Base-by-base conservation (phyloP, 805 yeast species). In the Candida peoriensis region DNA sequence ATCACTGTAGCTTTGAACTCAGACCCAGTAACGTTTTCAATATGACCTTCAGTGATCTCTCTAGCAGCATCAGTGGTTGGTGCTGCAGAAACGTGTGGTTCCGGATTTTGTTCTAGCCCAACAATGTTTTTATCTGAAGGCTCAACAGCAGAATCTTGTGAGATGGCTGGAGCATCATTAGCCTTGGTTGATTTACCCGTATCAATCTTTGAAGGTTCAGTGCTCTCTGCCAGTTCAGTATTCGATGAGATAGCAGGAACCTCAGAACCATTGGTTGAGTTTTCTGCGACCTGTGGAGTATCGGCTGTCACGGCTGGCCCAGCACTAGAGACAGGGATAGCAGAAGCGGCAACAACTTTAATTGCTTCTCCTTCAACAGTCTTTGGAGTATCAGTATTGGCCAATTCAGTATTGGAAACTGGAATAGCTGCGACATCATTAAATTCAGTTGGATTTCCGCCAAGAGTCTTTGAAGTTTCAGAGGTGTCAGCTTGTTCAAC, bases 1-100 rank as follows among this genome's bases (percentile, higher is more conserved):
- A 45, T 32, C n/a, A 43, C 30, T 10, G 33, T 20, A 13, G 48
- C 28, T 4, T 30, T 13, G 32, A 43, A 37, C 18, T 44, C 47
- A 4, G 35, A 24, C 14, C 39, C 46, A 18, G 45, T 40, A 11
- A 41, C 41, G 18, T 42, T 30, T 18, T 36, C 35, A 19, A 46
- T 37, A 14, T 38, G 33, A 14, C 30, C 20, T 10, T 17, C 38
- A 14, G 14, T 8, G 17, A 24, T 12, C 7, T 5, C 12, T 19
- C 8, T 20, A 11, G 24, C 11, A 14, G 32, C n/a, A n/a, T n/a
- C n/a, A n/a, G 20, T 25, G 18, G 28, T 15, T 14, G 28, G 19
- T 15, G 27, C 6, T 19, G 19, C 30, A 14, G 22, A 8, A n/a
- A 30, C 11, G 19, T 8, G 27, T 18, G 29, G 4, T n/a, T 20